Base-by-base conservation (phyloP, 306 rosid species). In the Trifolium pratense region DNA sequence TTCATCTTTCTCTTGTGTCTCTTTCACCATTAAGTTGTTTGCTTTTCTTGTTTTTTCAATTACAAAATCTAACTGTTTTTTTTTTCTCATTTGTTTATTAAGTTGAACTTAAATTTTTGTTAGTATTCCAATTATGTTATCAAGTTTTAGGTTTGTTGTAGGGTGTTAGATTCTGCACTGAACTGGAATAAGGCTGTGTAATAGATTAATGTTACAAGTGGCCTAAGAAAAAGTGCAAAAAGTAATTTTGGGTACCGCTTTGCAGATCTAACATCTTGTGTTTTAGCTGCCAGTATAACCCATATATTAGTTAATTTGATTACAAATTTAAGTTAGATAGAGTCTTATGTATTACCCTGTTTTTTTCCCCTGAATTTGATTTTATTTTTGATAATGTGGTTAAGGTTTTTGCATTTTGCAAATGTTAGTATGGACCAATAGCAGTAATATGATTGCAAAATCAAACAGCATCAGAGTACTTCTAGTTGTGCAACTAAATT, bases 281-380 rank as follows among this genome's bases (percentile, higher is more conserved):
- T 79, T 69, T 82, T 62, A 49, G 77, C 87, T 91, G 97, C 95
- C 94, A 71, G 92, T 89, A 89, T 84, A 34, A 46, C 89, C 92
- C 97, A 60, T 52, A 88, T 66, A 86, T 66, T 79, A 34, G 36
- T 42, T 42, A 11, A 0, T 42, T 42, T 42, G 11, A 0, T 14
- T 1, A 53, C 6, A 9, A n/a, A 26, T 23, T 60, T 25, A 67
- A 56, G 55, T 26, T 45, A 15, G 16, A 6, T 7, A 36, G 39
- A 0, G 7, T 48, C n/a, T 15, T 48, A 46, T 15, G 5, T 15
- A 9, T 15, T 1, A 15, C 20, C 8, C 1, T 46, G 5, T n/a
- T n/a, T 46, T 5, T 45, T 46, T 15, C 17, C 14, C 5, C 13
- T 40, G 2, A 40, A 10, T 40, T 40, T 40, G 14, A 40, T 40